phyloP scores from a whole-genome alignment of 768 basidiomycete species.

The Tricholoma hemisulphureum region DNA sequence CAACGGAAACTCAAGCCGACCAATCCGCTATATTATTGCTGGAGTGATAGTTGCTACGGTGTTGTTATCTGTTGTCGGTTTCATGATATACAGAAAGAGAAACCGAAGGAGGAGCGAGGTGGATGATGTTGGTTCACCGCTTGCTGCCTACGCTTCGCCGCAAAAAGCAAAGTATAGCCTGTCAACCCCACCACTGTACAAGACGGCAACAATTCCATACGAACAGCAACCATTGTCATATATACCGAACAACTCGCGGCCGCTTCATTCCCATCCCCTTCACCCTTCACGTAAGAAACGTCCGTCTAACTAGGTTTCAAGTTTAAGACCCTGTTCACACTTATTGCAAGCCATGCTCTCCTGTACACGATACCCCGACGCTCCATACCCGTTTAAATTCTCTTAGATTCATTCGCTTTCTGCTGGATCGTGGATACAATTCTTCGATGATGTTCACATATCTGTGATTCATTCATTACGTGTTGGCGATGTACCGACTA shows the following conservation, averaged over 20 bases:
- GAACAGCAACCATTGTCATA: background rate
- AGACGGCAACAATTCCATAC: background rate
- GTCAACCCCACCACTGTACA: background rate
- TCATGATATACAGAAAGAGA: constrained; percentile 11
- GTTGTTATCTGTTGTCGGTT: constrained; percentile 7
- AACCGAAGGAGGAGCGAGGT: background rate
- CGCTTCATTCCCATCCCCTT: background rate
- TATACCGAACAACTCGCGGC: background rate
- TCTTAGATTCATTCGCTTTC: too few species aligned
- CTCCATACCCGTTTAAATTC: too few species aligned
- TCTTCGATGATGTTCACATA: too few species aligned
- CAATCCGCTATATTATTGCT: constrained; percentile 17
- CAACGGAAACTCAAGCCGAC: background rate
- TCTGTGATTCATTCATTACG: too few species aligned
- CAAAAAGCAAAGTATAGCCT: background rate
- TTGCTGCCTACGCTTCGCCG: background rate
- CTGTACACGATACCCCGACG: too few species aligned
- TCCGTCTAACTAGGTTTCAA: too few species aligned
- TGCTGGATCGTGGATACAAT: too few species aligned
- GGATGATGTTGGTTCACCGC: background rate
- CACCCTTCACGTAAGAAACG: background rate
- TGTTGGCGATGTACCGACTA: too few species aligned
- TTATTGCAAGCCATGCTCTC: too few species aligned
- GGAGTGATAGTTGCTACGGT: constrained; percentile 11
- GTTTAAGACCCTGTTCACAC: too few species aligned